Evolutionary conservation across 2,329 filamentous ascomycete species (phyloP).

Genomic region (Aspergillus sp.): DNA sequence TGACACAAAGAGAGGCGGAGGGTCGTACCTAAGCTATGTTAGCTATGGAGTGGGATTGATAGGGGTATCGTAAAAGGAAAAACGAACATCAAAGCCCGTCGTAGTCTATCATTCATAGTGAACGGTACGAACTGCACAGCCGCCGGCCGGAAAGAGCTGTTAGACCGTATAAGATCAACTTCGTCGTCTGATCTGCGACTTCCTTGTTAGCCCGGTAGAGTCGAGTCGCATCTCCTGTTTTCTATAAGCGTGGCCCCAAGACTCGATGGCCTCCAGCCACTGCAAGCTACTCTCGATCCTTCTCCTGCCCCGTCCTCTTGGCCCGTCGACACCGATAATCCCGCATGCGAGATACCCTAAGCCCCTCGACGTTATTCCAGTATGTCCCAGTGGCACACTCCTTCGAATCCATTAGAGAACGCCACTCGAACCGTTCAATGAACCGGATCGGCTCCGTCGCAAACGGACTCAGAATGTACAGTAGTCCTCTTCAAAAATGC

Average conservation of each 20-base stretch:
- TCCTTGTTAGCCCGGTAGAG: constrained; percentile 31
- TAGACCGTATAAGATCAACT: constrained; percentile 11
- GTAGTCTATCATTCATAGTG: constrained; percentile 55
- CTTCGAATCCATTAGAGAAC: constrained; percentile 58
- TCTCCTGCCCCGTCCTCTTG: constrained; percentile 6
- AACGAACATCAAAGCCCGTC: constrained; percentile 56
- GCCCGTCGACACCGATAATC: no score
- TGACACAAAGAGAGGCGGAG: no score
- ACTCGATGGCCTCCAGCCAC: constrained; percentile 43
- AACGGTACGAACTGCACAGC: constrained; percentile 34
- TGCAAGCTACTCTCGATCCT: constrained; percentile 44
- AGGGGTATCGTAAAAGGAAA: background rate
- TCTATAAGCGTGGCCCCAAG: constrained; percentile 52
- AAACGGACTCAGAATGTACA: constrained; percentile 59
- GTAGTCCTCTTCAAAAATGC: constrained; percentile 55
- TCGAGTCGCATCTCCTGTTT: constrained; percentile 46
- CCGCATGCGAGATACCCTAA: constrained; percentile 49
- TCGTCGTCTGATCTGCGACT: constrained; percentile 52
- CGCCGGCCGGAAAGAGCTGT: no score
- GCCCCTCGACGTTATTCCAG: constrained; percentile 65
- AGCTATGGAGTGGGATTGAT: background rate
- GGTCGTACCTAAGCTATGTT: no score
- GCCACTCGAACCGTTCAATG: constrained; percentile 61
- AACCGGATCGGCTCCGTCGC: constrained; percentile 58
- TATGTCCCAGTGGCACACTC: constrained; percentile 57